phyloP scores from a whole-genome alignment of 345 rosid species.

The Eutrema heterophyllum region DNA sequence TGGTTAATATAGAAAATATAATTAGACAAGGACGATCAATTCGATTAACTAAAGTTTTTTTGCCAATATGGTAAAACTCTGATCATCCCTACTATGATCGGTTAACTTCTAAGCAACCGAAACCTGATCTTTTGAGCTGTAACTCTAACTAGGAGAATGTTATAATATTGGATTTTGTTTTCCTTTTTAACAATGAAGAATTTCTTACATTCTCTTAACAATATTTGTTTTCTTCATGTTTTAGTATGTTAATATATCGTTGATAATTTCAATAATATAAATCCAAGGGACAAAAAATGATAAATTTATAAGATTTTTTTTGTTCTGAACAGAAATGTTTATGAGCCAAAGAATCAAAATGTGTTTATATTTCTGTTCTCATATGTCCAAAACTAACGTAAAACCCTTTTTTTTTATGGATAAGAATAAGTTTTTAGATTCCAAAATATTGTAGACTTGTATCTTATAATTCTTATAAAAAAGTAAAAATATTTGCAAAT shows the following conservation, averaged over 20 bases:
- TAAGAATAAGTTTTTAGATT: not conserved
- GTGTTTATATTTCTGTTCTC: no score
- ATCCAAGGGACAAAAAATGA: not conserved
- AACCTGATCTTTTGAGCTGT: not conserved
- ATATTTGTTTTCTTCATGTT: no score
- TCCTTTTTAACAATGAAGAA: no score
- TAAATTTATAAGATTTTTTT: no score
- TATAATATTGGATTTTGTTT: not conserved
- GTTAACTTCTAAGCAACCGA: not conserved
- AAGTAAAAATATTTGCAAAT: not conserved
- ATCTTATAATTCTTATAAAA: not conserved
- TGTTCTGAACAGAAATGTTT: no score
- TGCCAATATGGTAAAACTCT: not conserved
- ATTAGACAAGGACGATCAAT: not conserved
- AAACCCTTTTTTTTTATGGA: not conserved
- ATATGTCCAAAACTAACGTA: no score
- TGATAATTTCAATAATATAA: no score
- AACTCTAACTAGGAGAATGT: not conserved
- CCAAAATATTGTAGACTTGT: not conserved
- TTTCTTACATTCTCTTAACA: not conserved
- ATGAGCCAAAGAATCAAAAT: no score
- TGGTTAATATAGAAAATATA: not conserved
- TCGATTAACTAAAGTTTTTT: not conserved
- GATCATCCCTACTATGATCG: not conserved
- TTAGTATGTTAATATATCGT: no score